Evolutionary conservation across 768 basidiomycete genomes (phyloP).

Genomic region (Tubosaeta sp.): DNA sequence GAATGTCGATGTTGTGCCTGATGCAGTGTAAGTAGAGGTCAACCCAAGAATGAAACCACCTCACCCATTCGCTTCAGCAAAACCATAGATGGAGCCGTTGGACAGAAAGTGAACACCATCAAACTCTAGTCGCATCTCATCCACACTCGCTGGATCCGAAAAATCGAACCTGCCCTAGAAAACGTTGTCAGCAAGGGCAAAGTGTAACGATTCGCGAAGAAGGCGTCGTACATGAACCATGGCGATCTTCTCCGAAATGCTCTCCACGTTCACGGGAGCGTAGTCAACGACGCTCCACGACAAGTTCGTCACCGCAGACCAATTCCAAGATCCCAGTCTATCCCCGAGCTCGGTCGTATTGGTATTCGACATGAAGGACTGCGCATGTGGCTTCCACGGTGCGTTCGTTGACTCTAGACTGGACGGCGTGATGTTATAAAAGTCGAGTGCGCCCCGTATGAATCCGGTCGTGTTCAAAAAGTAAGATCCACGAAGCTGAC

Average conservation of each 20-base stretch:
- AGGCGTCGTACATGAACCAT: slow-evolving; percentile 61
- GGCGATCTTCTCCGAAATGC: slow-evolving; percentile 45
- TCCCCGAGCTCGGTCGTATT: slow-evolving; percentile 50
- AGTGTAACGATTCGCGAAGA: slow-evolving; percentile 3
- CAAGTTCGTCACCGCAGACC: slow-evolving; percentile 59
- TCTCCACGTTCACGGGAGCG: slow-evolving; percentile 34
- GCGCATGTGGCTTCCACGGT: slow-evolving; percentile 50
- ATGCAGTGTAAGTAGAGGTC: neutral
- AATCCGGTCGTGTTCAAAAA: slow-evolving; percentile 78
- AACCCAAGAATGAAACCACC: slow-evolving; percentile 8
- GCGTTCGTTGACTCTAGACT: slow-evolving; percentile 34
- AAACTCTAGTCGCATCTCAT: slow-evolving; percentile 66
- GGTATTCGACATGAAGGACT: slow-evolving; percentile 43
- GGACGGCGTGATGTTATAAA: slow-evolving; percentile 60
- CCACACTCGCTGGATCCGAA: slow-evolving; percentile 44
- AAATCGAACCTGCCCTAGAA: slow-evolving; percentile 68
- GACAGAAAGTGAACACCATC: slow-evolving; percentile 72
- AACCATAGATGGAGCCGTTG: slow-evolving; percentile 74
- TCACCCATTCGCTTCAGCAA: slow-evolving; percentile 63
- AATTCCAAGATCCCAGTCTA: slow-evolving; percentile 61
- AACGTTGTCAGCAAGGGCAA: neutral
- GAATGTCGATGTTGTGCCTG: slow-evolving; percentile 60
- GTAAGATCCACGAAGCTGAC: slow-evolving; percentile 51
- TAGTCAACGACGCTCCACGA: slow-evolving; percentile 67
- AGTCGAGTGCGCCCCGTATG: slow-evolving; percentile 56